phyloP scores from a whole-genome alignment of 495 filamentous ascomycete species.

The Aspergillus asperescens region DNA sequence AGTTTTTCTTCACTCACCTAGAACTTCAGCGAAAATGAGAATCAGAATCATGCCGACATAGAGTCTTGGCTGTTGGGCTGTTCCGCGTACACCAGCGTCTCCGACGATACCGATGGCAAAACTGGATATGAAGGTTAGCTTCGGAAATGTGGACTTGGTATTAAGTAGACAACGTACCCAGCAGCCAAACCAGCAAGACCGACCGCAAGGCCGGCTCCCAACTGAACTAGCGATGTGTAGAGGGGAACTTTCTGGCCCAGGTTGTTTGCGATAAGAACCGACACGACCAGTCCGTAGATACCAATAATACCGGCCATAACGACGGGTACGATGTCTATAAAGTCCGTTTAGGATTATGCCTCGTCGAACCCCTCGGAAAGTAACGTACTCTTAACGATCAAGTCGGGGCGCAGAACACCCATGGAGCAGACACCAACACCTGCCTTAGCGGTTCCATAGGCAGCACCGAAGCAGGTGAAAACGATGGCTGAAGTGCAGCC shows the following conservation, averaged over 20 bases:
- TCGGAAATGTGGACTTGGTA: not conserved
- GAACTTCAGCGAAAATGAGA: slow-evolving; percentile 99
- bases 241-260: slow-evolving; percentile 77
- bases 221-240: slow-evolving; percentile 93
- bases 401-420: slow-evolving; percentile 94
- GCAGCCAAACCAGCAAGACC: slow-evolving; percentile 96
- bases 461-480: slow-evolving; percentile 97
- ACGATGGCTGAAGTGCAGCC: slow-evolving; percentile 97
- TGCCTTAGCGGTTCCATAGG: slow-evolving; percentile 98
- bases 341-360: slow-evolving; percentile 15
- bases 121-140: slow-evolving; percentile 29
- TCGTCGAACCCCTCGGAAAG: not conserved
- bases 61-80: slow-evolving; percentile 92
- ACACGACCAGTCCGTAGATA: slow-evolving; percentile 99
- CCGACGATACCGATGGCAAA: slow-evolving; percentile 99
- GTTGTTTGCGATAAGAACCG: slow-evolving; percentile 92
- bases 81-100: slow-evolving; percentile 97
- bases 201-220: slow-evolving; percentile 93
- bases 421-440: slow-evolving; percentile 97
- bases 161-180: slow-evolving; percentile 49
- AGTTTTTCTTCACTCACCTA: slow-evolving; percentile 57
- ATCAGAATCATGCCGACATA: slow-evolving; percentile 99
- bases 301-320: slow-evolving; percentile 99
- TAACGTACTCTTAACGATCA: slow-evolving; percentile 97
- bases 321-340: slow-evolving; percentile 92